Conservation (phyloP, 1,284 basidiomycete species). For the Taiwanofungus camphoratus region DNA sequence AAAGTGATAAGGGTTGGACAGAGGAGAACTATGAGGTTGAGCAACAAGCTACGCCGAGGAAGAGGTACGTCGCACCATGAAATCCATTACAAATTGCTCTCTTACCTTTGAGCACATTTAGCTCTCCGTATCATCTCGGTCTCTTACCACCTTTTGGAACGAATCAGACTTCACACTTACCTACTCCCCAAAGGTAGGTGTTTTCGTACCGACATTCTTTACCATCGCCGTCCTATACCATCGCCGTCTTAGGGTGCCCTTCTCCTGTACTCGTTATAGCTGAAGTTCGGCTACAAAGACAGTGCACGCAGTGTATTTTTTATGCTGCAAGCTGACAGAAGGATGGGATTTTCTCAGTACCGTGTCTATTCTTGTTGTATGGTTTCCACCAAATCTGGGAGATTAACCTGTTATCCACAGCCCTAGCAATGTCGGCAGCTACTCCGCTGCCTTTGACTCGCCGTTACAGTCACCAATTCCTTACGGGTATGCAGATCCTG, state of each 20-base stretch:
- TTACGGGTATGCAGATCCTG: slow-evolving; percentile 31
- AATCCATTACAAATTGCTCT: too few species aligned
- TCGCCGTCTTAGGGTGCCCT: too few species aligned
- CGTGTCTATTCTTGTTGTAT: not conserved
- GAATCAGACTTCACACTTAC: slow-evolving; percentile 38
- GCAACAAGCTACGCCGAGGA: slow-evolving; percentile 3
- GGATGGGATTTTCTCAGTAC: not conserved
- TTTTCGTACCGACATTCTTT: too few species aligned
- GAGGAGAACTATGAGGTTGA: not conserved
- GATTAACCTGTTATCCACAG: slow-evolving; percentile 25
- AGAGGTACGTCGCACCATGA: slow-evolving; percentile 8
- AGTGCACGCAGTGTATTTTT: too few species aligned
- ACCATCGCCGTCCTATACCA: too few species aligned
- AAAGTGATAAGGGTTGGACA: not conserved
- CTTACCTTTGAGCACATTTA: too few species aligned
- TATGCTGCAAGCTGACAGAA: too few species aligned
- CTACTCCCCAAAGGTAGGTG: slow-evolving; percentile 57
- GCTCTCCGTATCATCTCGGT: not conserved
- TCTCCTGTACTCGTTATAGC: too few species aligned
- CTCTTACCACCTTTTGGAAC: slow-evolving; percentile 19
- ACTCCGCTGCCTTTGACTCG: slow-evolving; percentile 28
- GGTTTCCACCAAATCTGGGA: not conserved
- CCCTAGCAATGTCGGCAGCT: slow-evolving; percentile 43
- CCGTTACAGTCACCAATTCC: slow-evolving; percentile 37
- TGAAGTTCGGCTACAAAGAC: too few species aligned